phyloP scores from a whole-genome alignment of 192 early-diverging fungal genomes.

The Entophlyctis luteolus region DNA sequence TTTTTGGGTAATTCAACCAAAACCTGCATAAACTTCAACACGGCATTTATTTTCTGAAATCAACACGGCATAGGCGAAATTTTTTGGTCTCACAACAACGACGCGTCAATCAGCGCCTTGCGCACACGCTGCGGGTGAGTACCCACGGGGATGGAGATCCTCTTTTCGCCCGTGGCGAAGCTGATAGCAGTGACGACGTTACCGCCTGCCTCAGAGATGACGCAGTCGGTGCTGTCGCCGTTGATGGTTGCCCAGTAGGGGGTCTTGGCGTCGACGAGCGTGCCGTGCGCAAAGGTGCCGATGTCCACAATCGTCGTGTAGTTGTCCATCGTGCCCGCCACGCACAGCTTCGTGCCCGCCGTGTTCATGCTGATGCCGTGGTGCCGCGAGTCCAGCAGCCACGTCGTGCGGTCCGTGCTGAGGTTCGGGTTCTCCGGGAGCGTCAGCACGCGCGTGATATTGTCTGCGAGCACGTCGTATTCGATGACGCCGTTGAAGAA shows the following conservation, averaged over 20 bases:
- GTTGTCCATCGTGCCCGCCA: constrained; percentile 23
- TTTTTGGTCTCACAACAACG: too few species aligned
- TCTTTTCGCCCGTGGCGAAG: too few species aligned
- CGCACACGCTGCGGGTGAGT: too few species aligned
- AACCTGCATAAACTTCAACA: too few species aligned
- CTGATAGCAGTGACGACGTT: too few species aligned
- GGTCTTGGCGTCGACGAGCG: neutral
- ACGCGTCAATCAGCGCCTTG: too few species aligned
- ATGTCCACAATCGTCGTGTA: constrained; percentile 18
- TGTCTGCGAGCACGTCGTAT: constrained; percentile 16
- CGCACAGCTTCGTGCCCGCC: constrained; percentile 10
- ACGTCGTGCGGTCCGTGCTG: constrained; percentile 20
- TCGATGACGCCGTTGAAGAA: constrained; percentile 28
- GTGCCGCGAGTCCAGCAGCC: constrained; percentile 21
- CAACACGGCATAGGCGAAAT: too few species aligned
- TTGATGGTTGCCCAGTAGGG: neutral
- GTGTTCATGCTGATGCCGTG: constrained; percentile 25
- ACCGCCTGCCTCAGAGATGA: too few species aligned
- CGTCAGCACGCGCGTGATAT: constrained; percentile 6
- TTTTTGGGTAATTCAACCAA: too few species aligned
- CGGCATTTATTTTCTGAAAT: too few species aligned
- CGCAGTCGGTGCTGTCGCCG: too few species aligned
- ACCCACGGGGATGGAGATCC: too few species aligned
- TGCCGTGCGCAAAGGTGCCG: neutral
- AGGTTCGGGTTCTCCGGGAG: constrained; percentile 19